Conservation (phyloP, 2,329 filamentous ascomycete genomes). For the Teratosphaeriaceae sp. region DNA sequence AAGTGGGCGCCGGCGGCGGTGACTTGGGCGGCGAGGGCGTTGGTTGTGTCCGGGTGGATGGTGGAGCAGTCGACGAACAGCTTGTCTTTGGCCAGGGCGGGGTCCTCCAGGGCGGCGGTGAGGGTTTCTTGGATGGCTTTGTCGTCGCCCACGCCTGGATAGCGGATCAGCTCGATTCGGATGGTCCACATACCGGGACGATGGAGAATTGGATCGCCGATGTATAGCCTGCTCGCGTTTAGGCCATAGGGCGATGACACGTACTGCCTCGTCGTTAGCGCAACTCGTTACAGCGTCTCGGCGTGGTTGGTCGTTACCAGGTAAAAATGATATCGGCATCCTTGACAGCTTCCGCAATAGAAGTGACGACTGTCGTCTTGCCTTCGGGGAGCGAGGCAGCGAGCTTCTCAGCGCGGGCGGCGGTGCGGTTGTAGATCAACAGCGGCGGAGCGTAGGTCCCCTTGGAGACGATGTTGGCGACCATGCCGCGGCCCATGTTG, state of each 20-base stretch:
- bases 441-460: slow-evolving; percentile 64
- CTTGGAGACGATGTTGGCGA: slow-evolving; percentile 75
- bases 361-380: slow-evolving; percentile 55
- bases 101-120: slow-evolving; percentile 45
- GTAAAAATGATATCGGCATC: slow-evolving; percentile 73
- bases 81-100: slow-evolving; percentile 65
- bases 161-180: too few relatives aligned
- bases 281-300: too few relatives aligned
- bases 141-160: slow-evolving; percentile 73
- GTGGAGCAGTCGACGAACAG: slow-evolving; percentile 84
- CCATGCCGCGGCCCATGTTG: slow-evolving; percentile 85
- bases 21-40: slow-evolving; percentile 55
- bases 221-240: too few relatives aligned
- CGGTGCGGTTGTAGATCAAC: slow-evolving; percentile 74
- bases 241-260: too few relatives aligned
- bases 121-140: slow-evolving; percentile 60
- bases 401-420: slow-evolving; percentile 57
- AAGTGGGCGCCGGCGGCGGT: slow-evolving; percentile 60
- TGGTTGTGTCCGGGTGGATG: slow-evolving; percentile 74
- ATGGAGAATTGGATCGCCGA: too few relatives aligned
- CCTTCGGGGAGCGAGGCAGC: slow-evolving; percentile 52
- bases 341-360: slow-evolving; percentile 59
- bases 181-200: too few relatives aligned
- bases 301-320: too few relatives aligned
- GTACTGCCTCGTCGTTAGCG: too few relatives aligned